Evolutionary conservation across 371 early-diverging fungal genomes (phyloP).

Genomic region (Mortierella sp.): DNA sequence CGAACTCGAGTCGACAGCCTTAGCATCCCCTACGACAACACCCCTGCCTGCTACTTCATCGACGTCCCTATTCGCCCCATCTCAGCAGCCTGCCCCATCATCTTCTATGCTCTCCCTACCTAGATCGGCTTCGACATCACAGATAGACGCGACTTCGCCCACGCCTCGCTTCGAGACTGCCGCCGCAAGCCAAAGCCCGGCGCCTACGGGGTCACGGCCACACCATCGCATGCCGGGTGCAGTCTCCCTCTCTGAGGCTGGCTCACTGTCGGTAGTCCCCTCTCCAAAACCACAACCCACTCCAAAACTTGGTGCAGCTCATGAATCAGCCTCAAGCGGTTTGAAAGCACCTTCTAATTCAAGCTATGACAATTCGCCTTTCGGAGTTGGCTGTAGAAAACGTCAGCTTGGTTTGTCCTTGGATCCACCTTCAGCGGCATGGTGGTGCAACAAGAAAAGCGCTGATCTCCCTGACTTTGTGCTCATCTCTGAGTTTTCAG

Average conservation of each 20-base stretch:
- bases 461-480: conserved; percentile 65
- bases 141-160: conserved; percentile 28
- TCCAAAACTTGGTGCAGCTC: conserved; percentile 5
- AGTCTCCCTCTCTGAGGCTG: conserved; percentile 22
- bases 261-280: conserved; percentile 15
- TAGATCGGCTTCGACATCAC: conserved; percentile 38
- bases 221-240: conserved; percentile 18
- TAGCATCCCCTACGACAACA: conserved; percentile 11
- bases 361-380: not conserved
- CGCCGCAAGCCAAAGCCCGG: conserved; percentile 4
- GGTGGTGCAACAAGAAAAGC: conserved; percentile 36
- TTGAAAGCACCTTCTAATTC: conserved; percentile 23
- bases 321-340: conserved; percentile 19
- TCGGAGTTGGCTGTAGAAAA: not conserved
- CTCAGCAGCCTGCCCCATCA: not conserved
- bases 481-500: conserved; percentile 71
- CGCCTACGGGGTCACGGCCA: conserved; percentile 16
- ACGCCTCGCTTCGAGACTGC: conserved; percentile 23
- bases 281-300: conserved; percentile 2
- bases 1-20: conserved; percentile 23
- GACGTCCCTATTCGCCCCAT: conserved; percentile 4
- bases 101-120: conserved; percentile 20
- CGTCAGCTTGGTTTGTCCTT: conserved; percentile 9
- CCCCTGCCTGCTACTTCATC: conserved; percentile 10
- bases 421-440: conserved; percentile 23